Percentiles rank a stretch among this genome's conserved stretches.
Conservation (phyloP, 805 yeast genomes). For the Schizosaccharomyces octosporus region DNA sequence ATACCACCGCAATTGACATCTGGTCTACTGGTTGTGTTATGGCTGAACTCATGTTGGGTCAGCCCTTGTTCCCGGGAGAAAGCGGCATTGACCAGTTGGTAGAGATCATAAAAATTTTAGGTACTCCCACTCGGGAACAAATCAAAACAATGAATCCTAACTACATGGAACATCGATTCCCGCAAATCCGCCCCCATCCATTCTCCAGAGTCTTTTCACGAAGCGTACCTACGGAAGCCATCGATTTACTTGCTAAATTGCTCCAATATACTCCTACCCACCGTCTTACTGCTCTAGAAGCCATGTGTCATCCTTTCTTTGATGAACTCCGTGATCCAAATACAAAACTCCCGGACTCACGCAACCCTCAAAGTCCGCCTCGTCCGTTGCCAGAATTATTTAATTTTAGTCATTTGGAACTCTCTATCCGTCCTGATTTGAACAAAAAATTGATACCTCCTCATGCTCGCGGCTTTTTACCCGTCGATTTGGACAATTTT, state of each 20-base stretch:
- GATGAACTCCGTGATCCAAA: slow-evolving; percentile 47
- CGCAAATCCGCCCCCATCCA: slow-evolving; percentile 27
- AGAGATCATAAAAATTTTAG: slow-evolving; percentile 83
- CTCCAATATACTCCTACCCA: slow-evolving; percentile 75
- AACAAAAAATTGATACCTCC: slow-evolving; percentile 17
- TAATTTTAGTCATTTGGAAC: slow-evolving; percentile 40
- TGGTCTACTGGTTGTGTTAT: slow-evolving; percentile 98
- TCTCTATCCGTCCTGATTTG: slow-evolving; percentile 19
- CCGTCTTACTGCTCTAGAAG: slow-evolving; percentile 58
- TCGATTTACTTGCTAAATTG: slow-evolving; percentile 57
- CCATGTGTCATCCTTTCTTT: slow-evolving; percentile 71
- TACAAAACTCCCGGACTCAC: slow-evolving; percentile 19
- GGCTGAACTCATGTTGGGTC: slow-evolving; percentile 88
- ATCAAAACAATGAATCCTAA: slow-evolving; percentile 87
- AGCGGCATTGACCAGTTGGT: slow-evolving; percentile 92
- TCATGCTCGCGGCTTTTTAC: slow-evolving; percentile 20
- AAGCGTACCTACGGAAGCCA: slow-evolving; percentile 53
- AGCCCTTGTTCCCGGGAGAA: slow-evolving; percentile 93
- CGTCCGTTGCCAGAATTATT: slow-evolving; percentile 51
- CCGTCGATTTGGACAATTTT: slow-evolving; percentile 28
- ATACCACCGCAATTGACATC: slow-evolving; percentile 75
- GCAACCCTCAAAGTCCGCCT: slow-evolving; percentile 43
- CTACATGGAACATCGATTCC: slow-evolving; percentile 91
- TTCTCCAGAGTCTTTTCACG: slow-evolving; percentile 45
- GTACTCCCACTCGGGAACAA: slow-evolving; percentile 84